Evolutionary conservation across 257 asterid species (phyloP), one percentile per base, ranked within the genome.

Genomic region (Datura wrightii): DNA sequence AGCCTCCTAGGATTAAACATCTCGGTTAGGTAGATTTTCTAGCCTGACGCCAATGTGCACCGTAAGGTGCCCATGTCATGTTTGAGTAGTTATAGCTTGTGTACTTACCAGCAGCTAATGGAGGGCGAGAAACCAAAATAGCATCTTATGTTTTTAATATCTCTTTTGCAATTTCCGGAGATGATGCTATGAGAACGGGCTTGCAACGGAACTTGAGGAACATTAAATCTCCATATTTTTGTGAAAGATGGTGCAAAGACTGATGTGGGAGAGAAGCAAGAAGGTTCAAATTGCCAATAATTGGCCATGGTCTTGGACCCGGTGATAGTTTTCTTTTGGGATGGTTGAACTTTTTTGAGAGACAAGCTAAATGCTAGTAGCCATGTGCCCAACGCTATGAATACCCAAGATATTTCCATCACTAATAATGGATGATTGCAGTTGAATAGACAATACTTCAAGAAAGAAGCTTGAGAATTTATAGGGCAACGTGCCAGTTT

Each of bases 301-400:
- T 66, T 66, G 76, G 50, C 31, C 50, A 67, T 67, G 76, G 76
- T 31, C n/a, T 66, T 66, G 76, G 76, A 37, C 76, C 76, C 37
- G 76, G 76, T 6, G 76, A 50, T 66, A 66, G 0, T 37, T 66
- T 66, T 24, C 24, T 66, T 37, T 66, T 37, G 24, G 50, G 48
- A 37, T 36, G 48, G 19, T 36, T 13, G 5, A 66, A 36, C 5
- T 2, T 1, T 36, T 36, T 36, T 13, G n/a, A 36, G 19, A 13
- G 6, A 66, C 6, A 37, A 36, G 6, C 48, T 66, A n/a, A 66
- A 66, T 14, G 74, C 74, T 0, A 66, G 4, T 65, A 65, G 11
- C 74, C 74, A 66, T 37, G 74, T 2, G 0, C 46, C 72, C 15
- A 36, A 36, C 5, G 8, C 74, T 66, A 66, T 3, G 24, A 37